Conservation (phyloP, 495 filamentous ascomycete species). For the Aspergillus sclerotioniger region DNA sequence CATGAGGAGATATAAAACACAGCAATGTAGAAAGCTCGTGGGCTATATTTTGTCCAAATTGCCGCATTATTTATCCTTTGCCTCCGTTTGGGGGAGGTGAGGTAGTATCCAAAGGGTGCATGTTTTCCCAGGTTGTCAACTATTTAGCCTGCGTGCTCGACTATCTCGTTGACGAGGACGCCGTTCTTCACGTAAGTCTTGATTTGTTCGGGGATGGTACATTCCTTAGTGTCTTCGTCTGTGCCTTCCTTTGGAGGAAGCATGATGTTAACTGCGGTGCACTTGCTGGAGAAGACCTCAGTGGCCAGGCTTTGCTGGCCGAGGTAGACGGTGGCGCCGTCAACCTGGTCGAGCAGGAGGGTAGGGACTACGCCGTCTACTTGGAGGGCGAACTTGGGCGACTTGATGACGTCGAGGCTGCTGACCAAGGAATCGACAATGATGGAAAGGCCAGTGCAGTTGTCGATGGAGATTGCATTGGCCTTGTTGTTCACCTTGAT, state of each 20-base stretch:
- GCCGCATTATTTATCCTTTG: not conserved
- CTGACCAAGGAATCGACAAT: conserved; percentile 88
- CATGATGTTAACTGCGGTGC: conserved; percentile 77
- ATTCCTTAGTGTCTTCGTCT: conserved; percentile 77
- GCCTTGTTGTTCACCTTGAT: conserved; percentile 88
- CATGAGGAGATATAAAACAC: not conserved
- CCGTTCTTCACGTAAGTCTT: conserved; percentile 75
- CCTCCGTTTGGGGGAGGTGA: not conserved
- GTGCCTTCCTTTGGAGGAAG: conserved; percentile 59
- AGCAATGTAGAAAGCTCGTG: not conserved
- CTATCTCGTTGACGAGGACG: conserved; percentile 79
- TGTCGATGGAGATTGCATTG: conserved; percentile 92
- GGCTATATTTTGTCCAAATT: not conserved
- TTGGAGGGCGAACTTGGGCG: conserved; percentile 85
- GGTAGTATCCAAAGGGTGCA: not conserved
- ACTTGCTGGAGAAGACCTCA: conserved; percentile 87
- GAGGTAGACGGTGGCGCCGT: conserved; percentile 84
- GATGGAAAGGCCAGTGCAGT: conserved; percentile 77
- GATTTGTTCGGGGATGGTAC: conserved; percentile 85
- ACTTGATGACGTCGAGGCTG: conserved; percentile 91
- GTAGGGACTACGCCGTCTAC: conserved; percentile 82
- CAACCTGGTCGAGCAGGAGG: conserved; percentile 86
- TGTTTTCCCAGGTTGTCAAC: not conserved
- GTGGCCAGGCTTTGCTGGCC: conserved; percentile 71
- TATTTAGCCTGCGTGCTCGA: conserved; percentile 74